Conservation (phyloP, 805 yeast genomes). For the Saccharomycopsis fermentans region DNA sequence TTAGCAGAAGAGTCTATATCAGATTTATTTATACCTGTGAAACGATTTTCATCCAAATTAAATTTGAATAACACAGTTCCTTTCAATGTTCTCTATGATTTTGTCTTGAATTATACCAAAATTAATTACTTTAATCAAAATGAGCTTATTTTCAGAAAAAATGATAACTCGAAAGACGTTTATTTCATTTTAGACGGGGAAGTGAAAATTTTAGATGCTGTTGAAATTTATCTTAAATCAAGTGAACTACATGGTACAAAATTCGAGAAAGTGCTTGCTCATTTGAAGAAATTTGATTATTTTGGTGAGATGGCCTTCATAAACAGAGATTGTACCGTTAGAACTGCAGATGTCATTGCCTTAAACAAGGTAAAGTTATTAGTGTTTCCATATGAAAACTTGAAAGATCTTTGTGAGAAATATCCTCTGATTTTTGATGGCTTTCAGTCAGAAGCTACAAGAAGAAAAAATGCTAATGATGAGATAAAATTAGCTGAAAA, state of each 20-base stretch:
- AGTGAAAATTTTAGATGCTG: constrained; percentile 50
- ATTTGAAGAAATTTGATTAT: constrained; percentile 52
- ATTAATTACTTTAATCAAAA: constrained; percentile 31
- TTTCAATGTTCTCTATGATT: constrained; percentile 4
- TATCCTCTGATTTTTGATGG: constrained; percentile 52
- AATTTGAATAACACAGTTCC: constrained; percentile 1
- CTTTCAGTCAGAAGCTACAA: constrained; percentile 50
- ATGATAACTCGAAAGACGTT: constrained; percentile 52
- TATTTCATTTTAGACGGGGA: constrained; percentile 60
- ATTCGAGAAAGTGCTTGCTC: constrained; percentile 39
- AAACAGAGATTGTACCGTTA: constrained; percentile 23
- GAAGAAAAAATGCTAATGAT: constrained; percentile 31
- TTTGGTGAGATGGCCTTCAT: constrained; percentile 74
- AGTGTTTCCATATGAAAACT: constrained; percentile 44
- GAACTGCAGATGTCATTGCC: constrained; percentile 60
- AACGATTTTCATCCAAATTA: constrained; percentile 2
- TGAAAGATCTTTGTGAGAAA: constrained; percentile 43
- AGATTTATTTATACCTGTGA: constrained; percentile 4
- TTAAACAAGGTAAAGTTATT: constrained; percentile 50
- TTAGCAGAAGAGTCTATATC: neutral
- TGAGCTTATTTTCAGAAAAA: constrained; percentile 50
- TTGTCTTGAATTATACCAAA: neutral
- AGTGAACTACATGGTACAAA: constrained; percentile 16
- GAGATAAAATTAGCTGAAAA: constrained; percentile 6
- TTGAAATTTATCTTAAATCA: constrained; percentile 21